Evolutionary conservation across 805 yeast genomes (phyloP).

Genomic region (Saturnispora serradocipensis): DNA sequence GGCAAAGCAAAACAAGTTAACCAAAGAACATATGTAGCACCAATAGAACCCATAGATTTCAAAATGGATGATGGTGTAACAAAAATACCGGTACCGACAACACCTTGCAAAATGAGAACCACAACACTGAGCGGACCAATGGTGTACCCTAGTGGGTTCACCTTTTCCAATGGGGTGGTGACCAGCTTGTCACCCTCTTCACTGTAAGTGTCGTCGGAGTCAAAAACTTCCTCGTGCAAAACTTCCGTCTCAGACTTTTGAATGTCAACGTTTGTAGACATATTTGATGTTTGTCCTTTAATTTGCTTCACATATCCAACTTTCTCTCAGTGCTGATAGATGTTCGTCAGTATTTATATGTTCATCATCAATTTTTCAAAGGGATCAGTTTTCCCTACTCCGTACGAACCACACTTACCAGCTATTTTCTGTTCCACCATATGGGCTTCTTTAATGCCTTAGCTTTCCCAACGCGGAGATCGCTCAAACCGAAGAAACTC

Average conservation of each 20-base stretch:
- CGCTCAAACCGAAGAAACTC: background rate
- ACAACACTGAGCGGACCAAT: conserved; percentile 38
- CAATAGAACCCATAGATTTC: conserved; percentile 35
- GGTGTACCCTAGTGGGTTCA: conserved; percentile 26
- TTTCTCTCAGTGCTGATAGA: no score
- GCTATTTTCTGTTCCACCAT: background rate
- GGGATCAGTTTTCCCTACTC: background rate
- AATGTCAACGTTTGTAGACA: background rate
- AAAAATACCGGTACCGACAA: conserved; percentile 72
- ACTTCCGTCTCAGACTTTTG: background rate
- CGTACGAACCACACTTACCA: background rate
- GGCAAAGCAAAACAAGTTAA: conserved; percentile 32
- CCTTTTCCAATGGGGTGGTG: conserved; percentile 29
- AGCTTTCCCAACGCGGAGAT: background rate
- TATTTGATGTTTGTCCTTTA: background rate
- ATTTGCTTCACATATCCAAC: no score
- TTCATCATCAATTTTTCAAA: no score
- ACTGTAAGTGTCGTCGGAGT: background rate
- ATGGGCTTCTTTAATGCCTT: background rate
- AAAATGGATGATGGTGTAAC: conserved; percentile 57
- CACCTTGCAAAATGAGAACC: conserved; percentile 56
- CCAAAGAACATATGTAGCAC: conserved; percentile 38
- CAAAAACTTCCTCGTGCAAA: background rate
- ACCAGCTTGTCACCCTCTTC: background rate
- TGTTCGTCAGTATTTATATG: no score